Evolutionary conservation across 495 filamentous ascomycete species (phyloP), one percentile per base, ranked within the genome.

Genomic region (Neurospora sp.): DNA sequence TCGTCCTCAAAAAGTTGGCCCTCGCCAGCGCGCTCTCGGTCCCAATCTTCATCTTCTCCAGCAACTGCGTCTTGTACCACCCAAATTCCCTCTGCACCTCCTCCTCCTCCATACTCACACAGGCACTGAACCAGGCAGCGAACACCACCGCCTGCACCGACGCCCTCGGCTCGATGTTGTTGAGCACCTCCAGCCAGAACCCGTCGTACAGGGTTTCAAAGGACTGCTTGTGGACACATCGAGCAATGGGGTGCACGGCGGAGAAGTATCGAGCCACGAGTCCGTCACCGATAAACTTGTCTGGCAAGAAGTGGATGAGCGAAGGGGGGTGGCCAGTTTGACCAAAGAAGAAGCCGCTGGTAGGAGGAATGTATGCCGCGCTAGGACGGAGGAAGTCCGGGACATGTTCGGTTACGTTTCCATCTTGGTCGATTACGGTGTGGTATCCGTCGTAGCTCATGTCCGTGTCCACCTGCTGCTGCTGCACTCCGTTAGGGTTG

Each of bases 341-440:
- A 10, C 87, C 88, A 71, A 92, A 91, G 77, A 91, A 90, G 81
- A 91, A 91, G 71, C 87, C 88, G 59, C 89, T 88, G n/a, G 87
- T 83, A 5, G 88, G 88, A 3, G 87, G 83, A 39, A 89, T 86
- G 72, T 86, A 89, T 4, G 84, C 78, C 37, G 83, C 81, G 10
- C 85, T 83, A 4, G 88, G 87, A 71, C 82, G 83, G 27, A 89
- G 78, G 68, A 82, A 86, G 12, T 83, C 82, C 4, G 83, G 83
- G 8, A 83, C 45, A 10, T 74, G 74, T 9, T 69, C 65, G 5
- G 22, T 65, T 5, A 59, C 5, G 27, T 65, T 65, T 3, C 53
- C 53, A 2, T 65, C 6, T 8, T 65, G 53, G 27, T 65, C 53
- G 27, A 65, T 44, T 44, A 44, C 16, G 3, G 41, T 44, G 41